Conservation (phyloP, 2,329 filamentous ascomycete species). For the Stagonosporopsis chrysanthemi region DNA sequence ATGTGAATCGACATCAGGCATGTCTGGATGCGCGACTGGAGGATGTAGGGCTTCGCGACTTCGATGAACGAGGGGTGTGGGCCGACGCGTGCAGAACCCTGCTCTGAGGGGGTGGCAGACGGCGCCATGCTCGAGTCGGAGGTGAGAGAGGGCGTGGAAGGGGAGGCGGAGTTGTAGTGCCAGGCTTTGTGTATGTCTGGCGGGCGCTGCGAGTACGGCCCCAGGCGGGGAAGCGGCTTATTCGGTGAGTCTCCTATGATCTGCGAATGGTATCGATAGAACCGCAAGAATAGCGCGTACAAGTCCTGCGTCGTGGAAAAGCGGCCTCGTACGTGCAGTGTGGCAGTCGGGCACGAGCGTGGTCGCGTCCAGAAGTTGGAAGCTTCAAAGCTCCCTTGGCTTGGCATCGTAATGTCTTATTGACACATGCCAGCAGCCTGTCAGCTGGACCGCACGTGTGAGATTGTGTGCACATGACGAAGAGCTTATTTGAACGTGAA, state of each 20-base stretch:
- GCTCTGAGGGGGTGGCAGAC: constrained; percentile 35
- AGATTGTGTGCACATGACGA: neutral
- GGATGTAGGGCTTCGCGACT: constrained; percentile 76
- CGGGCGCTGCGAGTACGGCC: constrained; percentile 11
- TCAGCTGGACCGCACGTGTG: neutral
- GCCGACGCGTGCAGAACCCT: constrained; percentile 46
- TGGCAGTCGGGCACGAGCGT: neutral
- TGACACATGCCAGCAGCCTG: constrained; percentile 12
- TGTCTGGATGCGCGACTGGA: constrained; percentile 79
- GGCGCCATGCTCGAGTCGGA: constrained; percentile 38
- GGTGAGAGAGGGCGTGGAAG: constrained; percentile 4
- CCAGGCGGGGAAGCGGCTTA: constrained; percentile 15
- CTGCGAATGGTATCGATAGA: neutral
- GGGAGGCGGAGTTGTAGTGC: neutral
- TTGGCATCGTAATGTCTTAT: constrained; percentile 14
- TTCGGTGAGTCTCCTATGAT: constrained; percentile 15
- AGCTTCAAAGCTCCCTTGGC: constrained; percentile 14
- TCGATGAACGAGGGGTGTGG: constrained; percentile 71
- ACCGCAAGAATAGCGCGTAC: neutral
- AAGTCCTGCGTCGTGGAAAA: constrained; percentile 3
- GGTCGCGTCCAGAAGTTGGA: constrained; percentile 10
- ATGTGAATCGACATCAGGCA: constrained; percentile 73
- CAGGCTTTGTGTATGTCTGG: neutral
- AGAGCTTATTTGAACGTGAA: constrained; percentile 17
- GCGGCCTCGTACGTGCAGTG: neutral